Base-by-base conservation (phyloP, 805 yeast genomes). In the Grigorovia transvaalensis region DNA sequence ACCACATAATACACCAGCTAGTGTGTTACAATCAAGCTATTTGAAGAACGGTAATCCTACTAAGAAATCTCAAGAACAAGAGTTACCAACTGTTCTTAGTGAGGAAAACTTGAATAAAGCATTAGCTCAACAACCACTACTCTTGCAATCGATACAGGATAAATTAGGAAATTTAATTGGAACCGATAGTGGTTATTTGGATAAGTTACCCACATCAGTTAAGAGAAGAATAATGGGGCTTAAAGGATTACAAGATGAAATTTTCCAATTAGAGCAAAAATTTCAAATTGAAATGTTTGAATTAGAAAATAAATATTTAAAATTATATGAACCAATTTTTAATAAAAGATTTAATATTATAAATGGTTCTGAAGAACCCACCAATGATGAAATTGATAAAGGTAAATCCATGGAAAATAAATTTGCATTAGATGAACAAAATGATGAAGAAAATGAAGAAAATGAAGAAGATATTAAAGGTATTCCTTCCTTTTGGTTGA, bases 1-100 rank as follows among this genome's bases (percentile, higher is more conserved):
- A 1, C 99, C 99, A 5, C 99, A 93, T 67, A 93, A 93, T 76
- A 93, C 99, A 1, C 99, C 99, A 15, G 87, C 98, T 3, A 82
- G 91, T 40, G 86, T 84, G 41, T 76, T 88, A 44, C 82, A 81
- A 55, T 55, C 52, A 44, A 83, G 90, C 20, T 86, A 82, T 64
- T 72, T 88, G 67, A 81, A 78, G 65, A 73, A 76, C 51, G 76
- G 75, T 49, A 76, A 80, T 58, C 80, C 79, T 20, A 82, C 83
- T 19, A 48, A 49, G 27, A 48, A 46, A 27, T 47, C 41, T 17
- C 44, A 41, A 9, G 49, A 45, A 15, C 48, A 41, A 23, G 45
- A 27, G 12, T 73, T 82, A 49, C 81, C 88, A 29, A 70, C 74
- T 50, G 88, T 96, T 45, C 87, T 87, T 63, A 77, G 75, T 57